Percentiles rank a stretch among this genome's conserved stretches.
phyloP scores from a whole-genome alignment of 2,329 filamentous ascomycete genomes.

The Exophiala sp. region DNA sequence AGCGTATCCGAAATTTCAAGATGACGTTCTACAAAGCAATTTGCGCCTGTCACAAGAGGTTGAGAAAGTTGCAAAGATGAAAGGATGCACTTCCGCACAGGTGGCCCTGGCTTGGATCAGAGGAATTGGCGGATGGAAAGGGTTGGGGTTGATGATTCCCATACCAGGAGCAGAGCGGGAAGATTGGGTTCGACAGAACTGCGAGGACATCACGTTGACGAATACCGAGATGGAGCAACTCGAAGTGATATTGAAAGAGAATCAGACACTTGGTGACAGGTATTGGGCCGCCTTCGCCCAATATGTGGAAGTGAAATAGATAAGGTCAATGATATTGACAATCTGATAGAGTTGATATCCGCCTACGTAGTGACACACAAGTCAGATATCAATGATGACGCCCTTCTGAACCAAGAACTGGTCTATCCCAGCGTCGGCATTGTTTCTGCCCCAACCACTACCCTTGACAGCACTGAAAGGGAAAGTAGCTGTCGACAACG shows the following conservation, averaged over 20 bases:
- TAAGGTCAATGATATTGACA: too few species aligned
- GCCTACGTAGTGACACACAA: too few species aligned
- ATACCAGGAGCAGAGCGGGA: constrained; percentile 40
- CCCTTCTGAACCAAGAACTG: constrained; percentile 3
- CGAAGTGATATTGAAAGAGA: constrained; percentile 47
- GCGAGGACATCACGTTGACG: constrained; percentile 38
- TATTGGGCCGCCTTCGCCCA: background rate
- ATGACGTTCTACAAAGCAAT: constrained; percentile 49
- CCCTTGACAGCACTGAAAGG: constrained; percentile 4
- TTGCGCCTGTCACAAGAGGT: constrained; percentile 46
- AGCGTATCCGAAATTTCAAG: constrained; percentile 47
- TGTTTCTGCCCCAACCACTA: constrained; percentile 5
- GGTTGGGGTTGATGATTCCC: constrained; percentile 33
- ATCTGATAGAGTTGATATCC: too few species aligned
- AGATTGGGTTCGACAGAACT: constrained; percentile 40
- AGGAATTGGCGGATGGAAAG: constrained; percentile 34
- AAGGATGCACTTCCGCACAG: constrained; percentile 43
- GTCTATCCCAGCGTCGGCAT: background rate
- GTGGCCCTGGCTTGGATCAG: constrained; percentile 50
- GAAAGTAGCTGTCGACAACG: constrained; percentile 4
- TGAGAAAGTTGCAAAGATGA: constrained; percentile 42
- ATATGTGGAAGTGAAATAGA: background rate
- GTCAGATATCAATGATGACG: constrained; percentile 3
- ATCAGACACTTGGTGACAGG: constrained; percentile 33
- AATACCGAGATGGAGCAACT: constrained; percentile 40